Evolutionary conservation across 352 stramenopile genomes (phyloP), one percentile per base, ranked within the genome.

Genomic region (Blastocystis sp.): DNA sequence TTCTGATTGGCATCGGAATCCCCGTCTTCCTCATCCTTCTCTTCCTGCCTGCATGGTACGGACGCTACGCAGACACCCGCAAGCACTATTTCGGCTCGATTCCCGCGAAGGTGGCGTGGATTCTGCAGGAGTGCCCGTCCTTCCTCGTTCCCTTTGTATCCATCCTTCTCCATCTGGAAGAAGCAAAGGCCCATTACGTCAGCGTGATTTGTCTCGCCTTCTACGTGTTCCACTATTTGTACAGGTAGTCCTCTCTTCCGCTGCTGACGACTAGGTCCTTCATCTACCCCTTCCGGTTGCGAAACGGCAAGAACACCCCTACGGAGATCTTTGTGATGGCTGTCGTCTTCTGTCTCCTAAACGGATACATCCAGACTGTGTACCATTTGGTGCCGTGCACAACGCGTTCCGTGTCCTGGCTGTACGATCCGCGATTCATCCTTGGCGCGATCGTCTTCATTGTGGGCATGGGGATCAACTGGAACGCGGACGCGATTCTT

Each of bases 151-250:
- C 84, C 10, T 77, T 65, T 19, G 1, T 89, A 61, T 70, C 60
- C 17, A 7, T 90, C 21, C 6, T 62, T 7, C 38, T 62, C 34
- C n/a, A 69, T 17, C 3, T 14, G 1, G n/a, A 38, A 19, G 0
- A 54, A 7, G 3, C 65, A 0, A 60, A 61, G 6, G 42, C 9
- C 11, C 24, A 34, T 28, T 45, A 21, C 4, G 77, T 60, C 74
- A 63, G 94, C 93, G 80, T 54, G 28, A 0, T 63, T 59, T 79
- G 64, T 43, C 64, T 88, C 1, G 9, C 17, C 14, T 79, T 93
- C 21, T 95, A 94, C 87, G 79, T 91, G 24, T 79, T 91, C 21
- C 93, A 95, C 90, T 95, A 95, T 78, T 76, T 93, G 19, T 92
- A 95, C 88, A 89, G 93, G 84, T 77, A 2, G 40, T 14, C 14